Evolutionary conservation across 352 stramenopile species (phyloP), one percentile per base, ranked within the genome.

Genomic region (Peronospora belbahrii): DNA sequence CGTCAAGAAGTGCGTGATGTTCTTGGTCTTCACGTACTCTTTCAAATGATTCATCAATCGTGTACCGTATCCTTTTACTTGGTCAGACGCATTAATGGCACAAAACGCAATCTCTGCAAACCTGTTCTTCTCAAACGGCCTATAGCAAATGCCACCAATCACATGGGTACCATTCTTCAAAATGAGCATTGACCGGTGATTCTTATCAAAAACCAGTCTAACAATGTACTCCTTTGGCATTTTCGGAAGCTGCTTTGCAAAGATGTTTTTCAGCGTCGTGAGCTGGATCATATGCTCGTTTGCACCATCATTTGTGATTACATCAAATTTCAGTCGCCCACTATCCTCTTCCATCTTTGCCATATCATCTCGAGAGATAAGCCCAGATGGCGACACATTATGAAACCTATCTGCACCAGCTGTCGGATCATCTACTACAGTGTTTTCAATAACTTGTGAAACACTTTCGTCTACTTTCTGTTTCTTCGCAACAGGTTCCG

Each of bases 101-200:
- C 96, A 98, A 65, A 99, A 99, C 3, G 96, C 96, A 69, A 99
- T 99, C 58, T 99, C 97, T n/a, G 87, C 95, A 73, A 99, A 99
- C 36, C 90, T 69, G 52, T 97, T 94, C 10, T 76, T 74, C 19
- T 86, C 61, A 62, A 98, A 99, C 14, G 91, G 84, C 3, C 96
- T 78, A 65, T 98, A 99, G 62, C 95, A 99, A 54, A 99, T 98
- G 17, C 95, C 96, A 14, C 96, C 97, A 45, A 99, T 96, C 13
- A 98, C 89, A n/a, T 76, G 65, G 38, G 75, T 88, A 42, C 73
- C 77, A 47, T 95, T 90, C 70, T 96, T 96, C 3, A 95, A 66
- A 28, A 97, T 86, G 18, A 97, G 72, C 65, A 98, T 89, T n/a
- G 88, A 95, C 10, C 82, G 65, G 60, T 98, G 94, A 62, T 74